Percentiles rank a stretch among this genome's conserved stretches.
phyloP scores from a whole-genome alignment of 768 basidiomycete genomes.

The Boletus pseudo-olivaceus region DNA sequence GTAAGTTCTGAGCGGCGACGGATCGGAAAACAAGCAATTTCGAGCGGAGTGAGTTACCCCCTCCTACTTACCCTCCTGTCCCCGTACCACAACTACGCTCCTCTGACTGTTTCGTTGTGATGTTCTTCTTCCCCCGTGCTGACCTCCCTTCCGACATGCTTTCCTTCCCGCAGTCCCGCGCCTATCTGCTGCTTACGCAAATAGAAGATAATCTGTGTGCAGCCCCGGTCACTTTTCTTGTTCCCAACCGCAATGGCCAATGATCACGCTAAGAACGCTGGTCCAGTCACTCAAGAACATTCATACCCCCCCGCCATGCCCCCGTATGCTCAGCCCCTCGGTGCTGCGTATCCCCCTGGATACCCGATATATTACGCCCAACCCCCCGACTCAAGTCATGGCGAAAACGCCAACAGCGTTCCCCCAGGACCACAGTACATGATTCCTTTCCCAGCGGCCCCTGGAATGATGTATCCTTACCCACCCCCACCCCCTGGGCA shows the following conservation, averaged over 20 bases:
- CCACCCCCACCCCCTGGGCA: constrained; percentile 38
- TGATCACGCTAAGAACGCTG: constrained; percentile 34
- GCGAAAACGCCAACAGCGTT: constrained; percentile 33
- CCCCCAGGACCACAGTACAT: constrained; percentile 33
- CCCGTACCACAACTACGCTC: not conserved
- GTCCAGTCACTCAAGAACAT: constrained; percentile 35
- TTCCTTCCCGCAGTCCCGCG: constrained; percentile 18
- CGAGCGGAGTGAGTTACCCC: constrained; percentile 34
- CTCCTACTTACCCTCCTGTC: not conserved
- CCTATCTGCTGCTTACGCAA: constrained; percentile 32
- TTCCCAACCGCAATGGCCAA: constrained; percentile 27
- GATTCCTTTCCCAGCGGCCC: constrained; percentile 37
- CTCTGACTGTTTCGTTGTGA: constrained; percentile 2
- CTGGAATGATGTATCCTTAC: constrained; percentile 44
- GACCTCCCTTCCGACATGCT: constrained; percentile 19
- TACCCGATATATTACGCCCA: constrained; percentile 34
- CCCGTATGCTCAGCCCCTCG: constrained; percentile 27
- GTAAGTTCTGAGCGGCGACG: constrained; percentile 36
- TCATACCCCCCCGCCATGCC: constrained; percentile 26
- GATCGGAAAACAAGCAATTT: constrained; percentile 37
- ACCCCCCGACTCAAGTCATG: constrained; percentile 25
- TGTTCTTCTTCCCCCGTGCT: constrained; percentile 3
- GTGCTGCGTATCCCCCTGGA: constrained; percentile 30
- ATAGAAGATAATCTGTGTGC: constrained; percentile 22
- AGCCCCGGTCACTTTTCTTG: constrained; percentile 26